phyloP scores from a whole-genome alignment of 257 asterid genomes.

The Scutellaria minor region DNA sequence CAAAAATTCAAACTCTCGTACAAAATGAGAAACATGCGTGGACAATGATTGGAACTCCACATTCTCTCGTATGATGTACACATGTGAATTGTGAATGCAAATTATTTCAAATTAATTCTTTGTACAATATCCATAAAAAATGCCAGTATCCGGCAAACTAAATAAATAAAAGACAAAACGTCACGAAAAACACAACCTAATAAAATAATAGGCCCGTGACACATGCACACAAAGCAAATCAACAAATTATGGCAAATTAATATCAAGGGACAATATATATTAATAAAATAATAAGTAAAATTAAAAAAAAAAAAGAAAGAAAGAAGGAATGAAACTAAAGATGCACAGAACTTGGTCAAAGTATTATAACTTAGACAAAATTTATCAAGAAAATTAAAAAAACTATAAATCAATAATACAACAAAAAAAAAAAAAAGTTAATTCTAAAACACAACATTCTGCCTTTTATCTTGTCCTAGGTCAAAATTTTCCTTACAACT shows the following conservation, averaged over 20 bases:
- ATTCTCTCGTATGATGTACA: too few species aligned
- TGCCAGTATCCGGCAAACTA: not conserved
- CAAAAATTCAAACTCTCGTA: too few species aligned
- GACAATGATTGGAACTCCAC: too few species aligned
- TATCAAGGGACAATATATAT: too few species aligned
- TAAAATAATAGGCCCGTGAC: constrained; percentile 21
- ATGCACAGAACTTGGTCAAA: not conserved
- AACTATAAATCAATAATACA: not conserved
- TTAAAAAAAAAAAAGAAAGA: not conserved
- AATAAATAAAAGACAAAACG: not conserved
- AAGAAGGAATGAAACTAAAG: not conserved
- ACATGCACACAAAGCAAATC: constrained; percentile 5
- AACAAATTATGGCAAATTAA: not conserved
- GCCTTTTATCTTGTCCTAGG: not conserved
- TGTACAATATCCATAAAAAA: not conserved
- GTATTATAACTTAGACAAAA: constrained; percentile 2
- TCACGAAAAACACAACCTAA: not conserved
- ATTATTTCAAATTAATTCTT: too few species aligned
- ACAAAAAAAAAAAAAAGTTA: not conserved
- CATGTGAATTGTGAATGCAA: too few species aligned
- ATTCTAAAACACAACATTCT: not conserved
- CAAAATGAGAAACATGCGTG: too few species aligned
- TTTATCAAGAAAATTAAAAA: not conserved
- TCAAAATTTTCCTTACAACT: constrained; percentile 10
- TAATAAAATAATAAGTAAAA: too few species aligned